Evolutionary conservation across 306 rosid genomes (phyloP).

Genomic region (Fragaria vesca): DNA sequence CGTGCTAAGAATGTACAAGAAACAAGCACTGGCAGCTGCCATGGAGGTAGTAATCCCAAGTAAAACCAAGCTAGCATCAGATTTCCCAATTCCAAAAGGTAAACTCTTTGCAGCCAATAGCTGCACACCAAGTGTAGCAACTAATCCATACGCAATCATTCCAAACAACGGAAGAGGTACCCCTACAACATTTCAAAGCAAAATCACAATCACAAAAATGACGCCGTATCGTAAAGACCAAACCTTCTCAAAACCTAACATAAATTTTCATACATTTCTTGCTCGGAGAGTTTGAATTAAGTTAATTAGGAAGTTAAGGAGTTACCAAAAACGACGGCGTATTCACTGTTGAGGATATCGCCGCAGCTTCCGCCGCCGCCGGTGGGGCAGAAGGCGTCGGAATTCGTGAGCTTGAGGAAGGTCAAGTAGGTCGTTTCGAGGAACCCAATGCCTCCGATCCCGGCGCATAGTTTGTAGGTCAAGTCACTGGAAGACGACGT

Average conservation of each 20-base stretch:
- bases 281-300: background rate
- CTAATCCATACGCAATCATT: slow-evolving; percentile 67
- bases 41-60: slow-evolving; percentile 71
- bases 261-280: background rate
- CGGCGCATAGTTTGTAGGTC: slow-evolving; percentile 43
- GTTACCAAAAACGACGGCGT: slow-evolving; percentile 75
- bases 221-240: background rate
- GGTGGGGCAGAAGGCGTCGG: slow-evolving; percentile 66
- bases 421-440: slow-evolving; percentile 79
- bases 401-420: slow-evolving; percentile 66
- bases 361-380: slow-evolving; percentile 56
- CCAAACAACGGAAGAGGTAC: slow-evolving; percentile 84
- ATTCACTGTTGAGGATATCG: slow-evolving; percentile 69
- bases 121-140: slow-evolving; percentile 56
- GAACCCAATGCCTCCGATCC: slow-evolving; percentile 64
- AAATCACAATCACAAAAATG: slow-evolving; percentile 30
- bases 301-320: background rate
- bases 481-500: slow-evolving; percentile 32
- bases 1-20: slow-evolving; percentile 70
- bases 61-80: slow-evolving; percentile 50
- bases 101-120: slow-evolving; percentile 43
- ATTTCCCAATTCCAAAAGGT: slow-evolving; percentile 52
- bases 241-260: background rate
- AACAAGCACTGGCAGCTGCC: slow-evolving; percentile 85
- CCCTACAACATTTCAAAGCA: slow-evolving; percentile 48